Percentiles rank a stretch among this genome's conserved stretches.
Evolutionary conservation across 495 filamentous ascomycete species (phyloP).

Genomic region (Aspergillus coremiiformis): DNA sequence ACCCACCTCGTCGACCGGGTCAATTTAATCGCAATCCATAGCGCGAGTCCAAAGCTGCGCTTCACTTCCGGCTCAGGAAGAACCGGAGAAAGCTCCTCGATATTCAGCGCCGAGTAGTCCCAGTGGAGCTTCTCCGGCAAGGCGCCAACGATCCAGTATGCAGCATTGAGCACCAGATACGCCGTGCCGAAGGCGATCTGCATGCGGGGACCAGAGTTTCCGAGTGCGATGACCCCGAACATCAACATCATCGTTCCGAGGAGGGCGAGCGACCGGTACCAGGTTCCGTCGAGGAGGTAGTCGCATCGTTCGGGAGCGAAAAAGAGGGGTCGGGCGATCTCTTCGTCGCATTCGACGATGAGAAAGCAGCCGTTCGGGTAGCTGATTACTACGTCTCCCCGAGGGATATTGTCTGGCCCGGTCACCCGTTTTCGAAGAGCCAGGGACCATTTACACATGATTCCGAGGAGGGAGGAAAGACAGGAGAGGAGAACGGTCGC

Average conservation of each 20-base stretch:
- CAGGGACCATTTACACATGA: conserved; percentile 1
- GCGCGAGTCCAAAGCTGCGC: not conserved
- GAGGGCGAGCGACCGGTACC: not conserved
- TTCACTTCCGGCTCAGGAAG: not conserved
- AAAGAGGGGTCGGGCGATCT: not conserved
- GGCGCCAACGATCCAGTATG: conserved; percentile 1
- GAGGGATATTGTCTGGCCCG: not conserved
- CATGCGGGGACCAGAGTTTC: not conserved
- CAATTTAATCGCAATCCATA: not conserved
- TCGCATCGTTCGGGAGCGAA: conserved; percentile 2
- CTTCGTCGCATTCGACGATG: not conserved
- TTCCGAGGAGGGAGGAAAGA: not conserved
- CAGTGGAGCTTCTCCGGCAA: not conserved
- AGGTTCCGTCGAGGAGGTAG: not conserved
- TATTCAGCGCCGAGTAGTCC: not conserved
- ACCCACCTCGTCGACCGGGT: not conserved
- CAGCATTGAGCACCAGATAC: conserved; percentile 1
- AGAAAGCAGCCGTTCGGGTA: not conserved
- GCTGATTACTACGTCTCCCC: not conserved
- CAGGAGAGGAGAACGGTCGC: not conserved
- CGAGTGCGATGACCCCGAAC: conserved; percentile 1
- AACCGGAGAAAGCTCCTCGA: not conserved
- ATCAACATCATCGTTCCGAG: conserved; percentile 2
- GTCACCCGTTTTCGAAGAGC: not conserved
- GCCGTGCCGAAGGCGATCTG: not conserved